Evolutionary conservation across 1,284 basidiomycete species (phyloP).

Genomic region (Mrakiaceae sp.): DNA sequence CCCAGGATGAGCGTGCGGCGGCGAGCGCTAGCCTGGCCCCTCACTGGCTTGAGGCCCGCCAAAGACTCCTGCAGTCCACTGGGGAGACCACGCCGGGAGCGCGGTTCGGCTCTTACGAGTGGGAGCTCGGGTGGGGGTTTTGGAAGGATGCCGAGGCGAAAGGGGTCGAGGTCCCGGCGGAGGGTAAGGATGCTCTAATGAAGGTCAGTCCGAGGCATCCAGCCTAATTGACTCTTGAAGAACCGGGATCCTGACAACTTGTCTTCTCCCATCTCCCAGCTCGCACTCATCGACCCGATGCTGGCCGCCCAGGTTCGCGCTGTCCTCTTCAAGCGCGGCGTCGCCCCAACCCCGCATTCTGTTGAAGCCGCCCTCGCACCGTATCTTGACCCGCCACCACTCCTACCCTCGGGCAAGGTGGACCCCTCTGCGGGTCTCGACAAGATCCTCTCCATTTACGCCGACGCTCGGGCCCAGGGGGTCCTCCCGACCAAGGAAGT

Average conservation of each 20-base stretch:
- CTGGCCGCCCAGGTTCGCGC: constrained; percentile 1
- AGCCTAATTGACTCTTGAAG: too few relatives aligned
- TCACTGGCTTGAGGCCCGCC: neutral
- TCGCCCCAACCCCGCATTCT: neutral
- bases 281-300: constrained; percentile 6
- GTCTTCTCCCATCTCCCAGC: neutral
- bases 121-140: constrained; percentile 12
- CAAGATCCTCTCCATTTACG: constrained; percentile 10
- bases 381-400: neutral
- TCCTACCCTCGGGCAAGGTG: neutral
- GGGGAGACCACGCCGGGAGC: neutral
- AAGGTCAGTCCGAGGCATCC: neutral
- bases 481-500: constrained; percentile 9
- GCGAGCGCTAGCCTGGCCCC: neutral
- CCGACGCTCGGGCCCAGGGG: neutral
- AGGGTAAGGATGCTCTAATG: constrained; percentile 4
- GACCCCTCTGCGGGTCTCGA: constrained; percentile 1
- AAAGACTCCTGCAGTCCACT: neutral
- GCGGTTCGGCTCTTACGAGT: constrained; percentile 13
- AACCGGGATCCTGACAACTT: too few relatives aligned
- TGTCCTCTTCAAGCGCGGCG: neutral
- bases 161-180: constrained; percentile 4
- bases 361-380: constrained; percentile 8
- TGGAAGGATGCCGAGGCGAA: constrained; percentile 9
- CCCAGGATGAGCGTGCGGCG: constrained; percentile 3